A percentile compares a stretch with the other conserved stretches of the same genome.
phyloP scores from a whole-genome alignment of 352 stramenopile species.

The Pythium chondricola region DNA sequence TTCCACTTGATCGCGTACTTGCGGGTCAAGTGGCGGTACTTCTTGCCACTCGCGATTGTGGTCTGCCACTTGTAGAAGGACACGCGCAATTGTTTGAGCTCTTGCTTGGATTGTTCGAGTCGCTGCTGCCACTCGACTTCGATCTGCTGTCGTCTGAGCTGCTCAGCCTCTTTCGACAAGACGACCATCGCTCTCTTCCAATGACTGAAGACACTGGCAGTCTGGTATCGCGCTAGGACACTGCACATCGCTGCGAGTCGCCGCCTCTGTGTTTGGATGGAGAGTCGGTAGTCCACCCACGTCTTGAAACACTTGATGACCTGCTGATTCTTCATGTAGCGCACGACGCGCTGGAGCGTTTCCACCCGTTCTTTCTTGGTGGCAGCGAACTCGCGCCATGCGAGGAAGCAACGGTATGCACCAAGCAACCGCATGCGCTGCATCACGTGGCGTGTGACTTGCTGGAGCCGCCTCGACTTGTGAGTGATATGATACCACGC shows the following conservation, averaged over 20 bases:
- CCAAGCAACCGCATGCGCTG: constrained; percentile 28
- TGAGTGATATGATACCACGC: neutral
- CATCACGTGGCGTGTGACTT: neutral
- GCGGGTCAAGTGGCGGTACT: constrained; percentile 6
- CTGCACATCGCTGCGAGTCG: neutral
- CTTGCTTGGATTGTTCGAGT: constrained; percentile 18
- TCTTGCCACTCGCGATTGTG: neutral
- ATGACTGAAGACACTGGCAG: neutral
- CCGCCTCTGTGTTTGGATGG: neutral
- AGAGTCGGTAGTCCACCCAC: constrained; percentile 9
- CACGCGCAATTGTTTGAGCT: constrained; percentile 9
- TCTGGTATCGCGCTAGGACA: neutral
- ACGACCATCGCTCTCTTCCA: constrained; percentile 1
- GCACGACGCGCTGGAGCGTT: constrained; percentile 24
- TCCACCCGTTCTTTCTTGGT: constrained; percentile 13
- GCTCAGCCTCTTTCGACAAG: constrained; percentile 1
- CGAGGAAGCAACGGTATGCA: constrained; percentile 40
- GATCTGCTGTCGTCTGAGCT: constrained; percentile 4
- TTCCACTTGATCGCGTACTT: constrained; percentile 15
- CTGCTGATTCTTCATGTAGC: constrained; percentile 27
- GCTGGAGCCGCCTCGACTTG: neutral
- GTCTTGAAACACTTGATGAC: constrained; percentile 12
- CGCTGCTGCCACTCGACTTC: constrained; percentile 16
- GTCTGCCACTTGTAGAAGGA: constrained; percentile 12
- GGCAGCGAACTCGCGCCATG: constrained; percentile 29